Conservation (phyloP, 2,329 filamentous ascomycete genomes). For the Fusarium sterilihyphosum region DNA sequence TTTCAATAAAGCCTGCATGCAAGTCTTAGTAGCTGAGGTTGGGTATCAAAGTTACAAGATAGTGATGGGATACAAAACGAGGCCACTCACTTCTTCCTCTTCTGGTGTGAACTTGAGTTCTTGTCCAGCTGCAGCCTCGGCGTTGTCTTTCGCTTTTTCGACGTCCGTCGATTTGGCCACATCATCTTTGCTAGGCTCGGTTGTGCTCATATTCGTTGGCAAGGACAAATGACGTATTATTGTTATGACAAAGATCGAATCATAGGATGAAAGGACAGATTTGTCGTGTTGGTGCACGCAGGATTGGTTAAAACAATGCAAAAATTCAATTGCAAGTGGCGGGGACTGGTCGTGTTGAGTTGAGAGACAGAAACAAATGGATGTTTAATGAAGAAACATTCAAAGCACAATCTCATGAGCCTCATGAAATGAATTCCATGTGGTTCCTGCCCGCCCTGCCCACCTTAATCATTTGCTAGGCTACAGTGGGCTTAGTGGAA, state of each 20-base stretch:
- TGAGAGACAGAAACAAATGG: background rate
- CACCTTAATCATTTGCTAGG: background rate
- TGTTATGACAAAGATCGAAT: background rate
- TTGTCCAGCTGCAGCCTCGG: slow-evolving; percentile 34
- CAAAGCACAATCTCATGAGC: background rate
- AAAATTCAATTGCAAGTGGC: too few species aligned
- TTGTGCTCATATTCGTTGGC: slow-evolving; percentile 3
- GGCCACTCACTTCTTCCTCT: slow-evolving; percentile 63
- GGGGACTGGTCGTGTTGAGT: background rate
- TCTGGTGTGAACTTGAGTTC: slow-evolving; percentile 60
- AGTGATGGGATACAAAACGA: background rate
- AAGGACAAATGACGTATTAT: background rate
- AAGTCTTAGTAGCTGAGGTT: background rate
- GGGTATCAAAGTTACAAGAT: background rate
- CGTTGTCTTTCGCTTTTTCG: background rate
- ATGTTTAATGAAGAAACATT: background rate
- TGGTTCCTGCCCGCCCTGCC: background rate
- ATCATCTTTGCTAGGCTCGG: background rate
- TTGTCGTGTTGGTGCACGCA: background rate
- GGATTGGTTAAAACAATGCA: background rate
- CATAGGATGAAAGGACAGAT: too few species aligned
- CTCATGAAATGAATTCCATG: slow-evolving; percentile 4
- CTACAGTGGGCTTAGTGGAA: background rate
- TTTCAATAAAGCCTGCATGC: slow-evolving; percentile 68
- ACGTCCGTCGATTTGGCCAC: background rate